phyloP scores from a whole-genome alignment of 139 green algal genomes.

The Chlorella ohadii region DNA sequence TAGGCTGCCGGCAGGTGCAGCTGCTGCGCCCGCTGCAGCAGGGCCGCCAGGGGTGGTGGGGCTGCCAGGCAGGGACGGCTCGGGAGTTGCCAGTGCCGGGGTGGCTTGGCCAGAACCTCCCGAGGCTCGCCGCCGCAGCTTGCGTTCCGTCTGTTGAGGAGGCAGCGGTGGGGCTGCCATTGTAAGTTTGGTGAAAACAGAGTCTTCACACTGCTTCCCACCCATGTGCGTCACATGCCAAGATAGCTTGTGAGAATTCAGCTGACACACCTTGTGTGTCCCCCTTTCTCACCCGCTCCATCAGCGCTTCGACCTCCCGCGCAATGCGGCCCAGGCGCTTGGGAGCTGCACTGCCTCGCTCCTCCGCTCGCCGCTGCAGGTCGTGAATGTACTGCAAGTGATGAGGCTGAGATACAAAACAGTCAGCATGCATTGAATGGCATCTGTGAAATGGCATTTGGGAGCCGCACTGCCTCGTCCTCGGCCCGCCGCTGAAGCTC shows the following conservation, averaged over 20 bases:
- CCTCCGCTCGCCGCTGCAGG: neutral
- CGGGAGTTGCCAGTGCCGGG: neutral
- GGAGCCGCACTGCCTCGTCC: neutral
- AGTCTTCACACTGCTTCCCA: too few relatives aligned
- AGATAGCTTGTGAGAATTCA: too few relatives aligned
- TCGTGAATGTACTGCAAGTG: constrained; percentile 8
- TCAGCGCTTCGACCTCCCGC: neutral
- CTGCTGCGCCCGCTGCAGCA: neutral
- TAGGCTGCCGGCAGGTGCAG: neutral
- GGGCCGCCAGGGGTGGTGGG: neutral
- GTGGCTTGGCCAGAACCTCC: neutral
- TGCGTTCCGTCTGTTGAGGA: neutral
- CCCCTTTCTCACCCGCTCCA: neutral
- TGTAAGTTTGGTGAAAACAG: too few relatives aligned
- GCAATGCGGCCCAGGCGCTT: constrained; percentile 1
- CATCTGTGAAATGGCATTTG: too few relatives aligned
- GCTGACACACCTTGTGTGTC: too few relatives aligned
- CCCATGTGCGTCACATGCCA: too few relatives aligned
- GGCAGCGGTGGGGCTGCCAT: too few relatives aligned
- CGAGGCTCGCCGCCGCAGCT: neutral
- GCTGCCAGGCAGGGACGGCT: neutral
- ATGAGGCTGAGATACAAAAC: too few relatives aligned
- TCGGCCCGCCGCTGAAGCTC: neutral
- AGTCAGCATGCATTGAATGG: too few relatives aligned
- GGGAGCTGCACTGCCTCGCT: neutral